Conservation (phyloP, 768 basidiomycete species). For the Termitomyces sp. region DNA sequence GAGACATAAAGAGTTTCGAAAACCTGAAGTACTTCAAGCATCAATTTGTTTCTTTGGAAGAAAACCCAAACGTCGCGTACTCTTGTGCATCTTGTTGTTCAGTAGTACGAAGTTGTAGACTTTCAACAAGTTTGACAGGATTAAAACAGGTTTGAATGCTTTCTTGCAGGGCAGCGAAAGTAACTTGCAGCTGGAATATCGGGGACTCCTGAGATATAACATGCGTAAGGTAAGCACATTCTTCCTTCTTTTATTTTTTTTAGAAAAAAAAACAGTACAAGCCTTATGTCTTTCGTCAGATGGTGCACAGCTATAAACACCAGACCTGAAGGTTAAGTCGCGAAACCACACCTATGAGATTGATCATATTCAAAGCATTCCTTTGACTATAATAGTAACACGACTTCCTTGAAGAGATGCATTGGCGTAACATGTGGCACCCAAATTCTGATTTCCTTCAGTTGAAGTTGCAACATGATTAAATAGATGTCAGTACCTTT, state of each 20-base stretch:
- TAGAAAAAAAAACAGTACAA: background rate
- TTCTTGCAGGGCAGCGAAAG: conserved; percentile 82
- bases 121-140: conserved; percentile 80
- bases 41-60: background rate
- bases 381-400: background rate
- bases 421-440: conserved; percentile 96
- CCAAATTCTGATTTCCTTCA: conserved; percentile 65
- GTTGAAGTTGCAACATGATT: background rate
- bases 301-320: conserved; percentile 74
- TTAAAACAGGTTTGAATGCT: conserved; percentile 70
- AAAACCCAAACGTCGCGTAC: conserved; percentile 33
- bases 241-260: no score
- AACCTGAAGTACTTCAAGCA: conserved; percentile 45
- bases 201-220: conserved; percentile 55
- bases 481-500: conserved; percentile 39
- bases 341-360: conserved; percentile 81
- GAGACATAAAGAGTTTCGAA: conserved; percentile 90
- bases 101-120: conserved; percentile 69
- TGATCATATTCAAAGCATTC: background rate
- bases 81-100: conserved; percentile 98
- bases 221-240: conserved; percentile 1
- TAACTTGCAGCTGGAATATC: conserved; percentile 71
- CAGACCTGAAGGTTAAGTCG: conserved; percentile 72
- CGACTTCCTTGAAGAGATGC: conserved; percentile 78
- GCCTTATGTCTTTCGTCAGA: conserved; percentile 43